Evolutionary conservation across 306 rosid species (phyloP), one percentile per base, ranked within the genome.

Genomic region (Castanopsis chinensis): DNA sequence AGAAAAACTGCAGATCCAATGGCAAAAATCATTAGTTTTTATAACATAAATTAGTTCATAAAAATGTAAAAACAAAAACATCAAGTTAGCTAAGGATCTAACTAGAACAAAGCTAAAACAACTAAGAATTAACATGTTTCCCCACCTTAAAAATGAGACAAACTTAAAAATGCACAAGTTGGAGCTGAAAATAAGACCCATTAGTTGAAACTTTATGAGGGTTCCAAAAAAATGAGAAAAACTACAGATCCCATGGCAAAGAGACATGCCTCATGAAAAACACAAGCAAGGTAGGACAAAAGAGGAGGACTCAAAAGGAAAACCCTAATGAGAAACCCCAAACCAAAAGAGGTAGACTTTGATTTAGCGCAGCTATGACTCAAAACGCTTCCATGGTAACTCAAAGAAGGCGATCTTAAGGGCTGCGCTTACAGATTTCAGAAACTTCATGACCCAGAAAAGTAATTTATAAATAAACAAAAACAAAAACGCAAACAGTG

Each of bases 391-490:
- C 86, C 98, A 90, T 79, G 35, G 82, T 20, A 71, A 5, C 17
- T 8, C 12, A 3, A 58, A 92, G 91, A 92, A 93, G 97, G 97
- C 98, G 92, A 93, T 89, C 98, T 91, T 90, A 91, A 90, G 98
- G 95, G 98, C 93, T 30, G 83, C 88, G 94, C 98, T 82, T 80
- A 18, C 7, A 4, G 12, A 2, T 45, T 0, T 9, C 0, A 8
- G 6, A 37, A 6, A 20, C 1, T 30, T 9, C 9, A 9, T 1
- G 17, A 4, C 21, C 4, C 18, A 45, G n/a, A 32, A 25, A 11
- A 58, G 8, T 64, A 77, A 57, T 70, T 57, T 60, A 14, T 15
- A 51, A 65, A 4, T n/a, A 65, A 30, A 1, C 33, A 12, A 19
- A 5, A 3, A 3, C 3, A 9, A 28, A 28, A 63, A 15, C 1